Conservation (phyloP, 2,329 filamentous ascomycete species). For the Colletotrichum noveboracense region DNA sequence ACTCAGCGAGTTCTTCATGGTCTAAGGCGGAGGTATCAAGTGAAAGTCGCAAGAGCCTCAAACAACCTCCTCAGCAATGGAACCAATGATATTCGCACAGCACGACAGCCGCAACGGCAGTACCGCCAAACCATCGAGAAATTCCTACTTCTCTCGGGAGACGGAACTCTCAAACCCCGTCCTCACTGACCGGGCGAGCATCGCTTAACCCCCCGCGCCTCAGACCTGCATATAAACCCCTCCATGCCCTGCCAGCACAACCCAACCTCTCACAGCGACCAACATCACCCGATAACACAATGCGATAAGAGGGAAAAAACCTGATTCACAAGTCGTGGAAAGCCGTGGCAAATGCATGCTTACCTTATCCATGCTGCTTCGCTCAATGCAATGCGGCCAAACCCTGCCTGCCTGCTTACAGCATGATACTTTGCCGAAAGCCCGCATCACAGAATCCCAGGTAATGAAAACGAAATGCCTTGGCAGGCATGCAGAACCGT, state of each 20-base stretch:
- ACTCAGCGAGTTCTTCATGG: too few relatives aligned
- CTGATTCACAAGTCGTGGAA: background rate
- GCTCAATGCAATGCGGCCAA: background rate
- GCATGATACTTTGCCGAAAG: background rate
- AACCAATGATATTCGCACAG: background rate
- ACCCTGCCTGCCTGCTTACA: background rate
- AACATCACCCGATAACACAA: background rate
- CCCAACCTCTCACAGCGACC: background rate
- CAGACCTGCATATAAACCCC: background rate
- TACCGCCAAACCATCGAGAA: background rate
- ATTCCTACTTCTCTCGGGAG: background rate
- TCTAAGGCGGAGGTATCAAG: background rate
- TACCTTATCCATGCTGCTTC: background rate
- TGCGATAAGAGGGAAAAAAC: background rate
- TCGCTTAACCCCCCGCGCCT: background rate
- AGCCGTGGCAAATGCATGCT: background rate
- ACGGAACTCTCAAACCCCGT: background rate
- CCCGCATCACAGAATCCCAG: background rate
- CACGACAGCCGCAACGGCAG: background rate
- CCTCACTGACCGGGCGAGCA: background rate
- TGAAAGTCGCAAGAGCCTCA: background rate
- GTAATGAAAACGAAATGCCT: background rate
- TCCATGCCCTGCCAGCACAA: background rate
- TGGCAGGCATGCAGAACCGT: background rate
- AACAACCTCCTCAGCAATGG: background rate